phyloP scores from a whole-genome alignment of 2,329 filamentous ascomycete species.

The Trichoderma asperellum region DNA sequence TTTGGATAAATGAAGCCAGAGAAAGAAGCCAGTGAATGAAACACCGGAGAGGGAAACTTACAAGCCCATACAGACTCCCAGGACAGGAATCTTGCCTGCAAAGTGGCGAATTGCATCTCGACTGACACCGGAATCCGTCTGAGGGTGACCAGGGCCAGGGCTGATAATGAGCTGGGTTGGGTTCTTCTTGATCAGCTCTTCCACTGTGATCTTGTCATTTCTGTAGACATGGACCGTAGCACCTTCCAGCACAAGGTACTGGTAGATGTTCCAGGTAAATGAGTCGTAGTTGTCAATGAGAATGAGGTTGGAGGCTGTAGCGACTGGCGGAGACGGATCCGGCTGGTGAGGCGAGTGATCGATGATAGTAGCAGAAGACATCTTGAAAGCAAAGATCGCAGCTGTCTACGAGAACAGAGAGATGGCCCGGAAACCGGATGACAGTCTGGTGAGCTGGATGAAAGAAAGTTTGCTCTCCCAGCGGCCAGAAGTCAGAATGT shows the following conservation, averaged over 20 bases:
- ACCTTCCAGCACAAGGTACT: slow-evolving; percentile 95
- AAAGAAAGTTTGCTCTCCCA: background rate
- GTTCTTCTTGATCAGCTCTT: slow-evolving; percentile 79
- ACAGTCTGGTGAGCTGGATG: background rate
- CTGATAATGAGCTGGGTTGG: slow-evolving; percentile 95
- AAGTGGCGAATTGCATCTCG: slow-evolving; percentile 90
- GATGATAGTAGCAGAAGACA: slow-evolving; percentile 56
- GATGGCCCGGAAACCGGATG: background rate
- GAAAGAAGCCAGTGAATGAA: background rate
- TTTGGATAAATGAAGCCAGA: background rate
- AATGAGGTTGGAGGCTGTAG: slow-evolving; percentile 85
- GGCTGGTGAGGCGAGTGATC: slow-evolving; percentile 91
- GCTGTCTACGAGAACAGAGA: background rate
- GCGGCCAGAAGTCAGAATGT: slow-evolving; percentile 1
- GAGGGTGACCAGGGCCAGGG: slow-evolving; percentile 91
- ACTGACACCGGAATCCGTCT: slow-evolving; percentile 89
- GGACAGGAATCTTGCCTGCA: slow-evolving; percentile 88
- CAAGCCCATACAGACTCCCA: slow-evolving; percentile 99
- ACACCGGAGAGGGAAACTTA: slow-evolving; percentile 49
- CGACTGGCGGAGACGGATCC: slow-evolving; percentile 70
- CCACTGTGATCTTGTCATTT: slow-evolving; percentile 87
- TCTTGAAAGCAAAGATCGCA: slow-evolving; percentile 38
- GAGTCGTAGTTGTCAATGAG: slow-evolving; percentile 99
- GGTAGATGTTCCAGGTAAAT: slow-evolving; percentile 99
- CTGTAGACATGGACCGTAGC: slow-evolving; percentile 87